phyloP scores from a whole-genome alignment of 2,329 filamentous ascomycete species.

The Cladosporium sphaerospermum region DNA sequence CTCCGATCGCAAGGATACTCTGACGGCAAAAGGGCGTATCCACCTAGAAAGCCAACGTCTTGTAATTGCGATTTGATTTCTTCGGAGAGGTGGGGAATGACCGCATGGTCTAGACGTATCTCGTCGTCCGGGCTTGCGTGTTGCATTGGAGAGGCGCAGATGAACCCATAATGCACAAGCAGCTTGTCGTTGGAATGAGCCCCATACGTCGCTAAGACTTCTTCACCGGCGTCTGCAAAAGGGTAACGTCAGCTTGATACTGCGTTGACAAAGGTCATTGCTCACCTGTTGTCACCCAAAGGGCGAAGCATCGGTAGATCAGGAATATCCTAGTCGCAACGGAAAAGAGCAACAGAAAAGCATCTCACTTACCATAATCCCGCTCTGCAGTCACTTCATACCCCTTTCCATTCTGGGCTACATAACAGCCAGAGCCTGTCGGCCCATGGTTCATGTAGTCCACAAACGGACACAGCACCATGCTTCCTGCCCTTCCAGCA shows the following conservation, averaged over 20 bases:
- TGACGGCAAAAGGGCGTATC: slow-evolving; percentile 27
- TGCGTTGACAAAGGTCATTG: not conserved
- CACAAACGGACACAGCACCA: slow-evolving; percentile 65
- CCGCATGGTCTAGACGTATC: slow-evolving; percentile 36
- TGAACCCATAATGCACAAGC: slow-evolving; percentile 59
- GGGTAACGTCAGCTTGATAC: not conserved
- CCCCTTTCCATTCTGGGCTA: slow-evolving; percentile 44
- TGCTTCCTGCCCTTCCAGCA: slow-evolving; percentile 49
- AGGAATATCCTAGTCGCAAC: no score
- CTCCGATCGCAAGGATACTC: slow-evolving; percentile 14
- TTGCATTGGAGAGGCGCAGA: slow-evolving; percentile 22
- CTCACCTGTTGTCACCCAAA: slow-evolving; percentile 1
- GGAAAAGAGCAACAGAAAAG: not conserved
- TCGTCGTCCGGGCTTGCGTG: slow-evolving; percentile 33
- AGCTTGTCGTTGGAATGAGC: slow-evolving; percentile 66
- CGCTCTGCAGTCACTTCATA: slow-evolving; percentile 52
- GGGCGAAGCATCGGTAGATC: no score
- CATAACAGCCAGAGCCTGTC: slow-evolving; percentile 43
- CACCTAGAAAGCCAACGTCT: slow-evolving; percentile 38
- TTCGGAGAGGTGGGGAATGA: slow-evolving; percentile 33
- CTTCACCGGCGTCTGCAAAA: slow-evolving; percentile 46
- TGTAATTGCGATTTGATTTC: slow-evolving; percentile 32
- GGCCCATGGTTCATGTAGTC: slow-evolving; percentile 61
- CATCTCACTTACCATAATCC: slow-evolving; percentile 38
- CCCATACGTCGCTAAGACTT: slow-evolving; percentile 66